Conservation (phyloP, 306 rosid species). For the Leucaena leucocephala region DNA sequence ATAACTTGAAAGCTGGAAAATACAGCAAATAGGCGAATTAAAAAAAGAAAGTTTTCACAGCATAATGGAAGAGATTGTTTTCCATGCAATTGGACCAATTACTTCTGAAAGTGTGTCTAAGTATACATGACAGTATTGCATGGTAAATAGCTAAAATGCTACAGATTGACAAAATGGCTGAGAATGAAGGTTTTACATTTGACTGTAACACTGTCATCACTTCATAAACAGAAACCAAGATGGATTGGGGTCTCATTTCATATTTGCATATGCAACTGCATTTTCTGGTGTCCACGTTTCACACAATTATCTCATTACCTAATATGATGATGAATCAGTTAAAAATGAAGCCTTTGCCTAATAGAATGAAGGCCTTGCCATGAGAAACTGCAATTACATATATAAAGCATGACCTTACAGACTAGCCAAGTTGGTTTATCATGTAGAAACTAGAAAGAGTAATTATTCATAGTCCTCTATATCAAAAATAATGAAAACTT, state of each 20-base stretch:
- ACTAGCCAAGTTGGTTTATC: neutral
- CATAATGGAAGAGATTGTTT: neutral
- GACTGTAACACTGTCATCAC: slow-evolving; percentile 15
- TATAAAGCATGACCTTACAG: neutral
- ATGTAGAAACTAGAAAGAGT: neutral
- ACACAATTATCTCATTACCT: neutral
- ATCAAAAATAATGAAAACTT: neutral
- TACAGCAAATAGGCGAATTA: slow-evolving; percentile 30
- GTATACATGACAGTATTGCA: neutral
- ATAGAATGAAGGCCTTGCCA: slow-evolving; percentile 15
- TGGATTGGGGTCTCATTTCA: neutral
- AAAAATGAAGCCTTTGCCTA: neutral
- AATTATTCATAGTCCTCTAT: neutral
- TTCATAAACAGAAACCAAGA: neutral
- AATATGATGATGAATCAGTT: neutral
- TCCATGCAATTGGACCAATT: neutral
- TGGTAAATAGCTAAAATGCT: neutral
- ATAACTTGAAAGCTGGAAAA: slow-evolving; percentile 66
- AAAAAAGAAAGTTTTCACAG: neutral
- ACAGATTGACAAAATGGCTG: neutral
- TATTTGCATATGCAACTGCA: neutral
- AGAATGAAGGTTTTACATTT: slow-evolving; percentile 1
- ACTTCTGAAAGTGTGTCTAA: neutral
- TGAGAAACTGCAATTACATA: slow-evolving; percentile 14
- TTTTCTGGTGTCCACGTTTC: neutral